Evolutionary conservation across 139 green algal genomes (phyloP).

Genomic region (Klebsormidium nitens): DNA sequence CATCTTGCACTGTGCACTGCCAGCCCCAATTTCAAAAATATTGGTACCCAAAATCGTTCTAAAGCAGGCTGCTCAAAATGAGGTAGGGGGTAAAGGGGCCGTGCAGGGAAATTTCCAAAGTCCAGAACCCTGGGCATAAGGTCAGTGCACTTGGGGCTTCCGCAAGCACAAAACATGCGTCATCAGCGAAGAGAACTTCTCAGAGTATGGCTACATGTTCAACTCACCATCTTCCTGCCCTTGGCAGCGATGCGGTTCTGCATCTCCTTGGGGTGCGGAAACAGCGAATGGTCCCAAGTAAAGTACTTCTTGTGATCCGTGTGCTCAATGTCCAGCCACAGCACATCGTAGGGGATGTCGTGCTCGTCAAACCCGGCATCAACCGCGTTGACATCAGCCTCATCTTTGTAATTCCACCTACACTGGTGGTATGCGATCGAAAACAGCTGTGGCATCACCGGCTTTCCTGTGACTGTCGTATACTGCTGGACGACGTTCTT

Average conservation of each 20-base stretch:
- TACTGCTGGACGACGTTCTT: constrained; percentile 70
- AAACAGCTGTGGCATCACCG: constrained; percentile 91
- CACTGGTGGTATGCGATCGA: constrained; percentile 96
- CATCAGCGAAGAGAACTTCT: no score
- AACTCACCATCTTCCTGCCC: constrained; percentile 67
- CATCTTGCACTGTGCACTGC: no score
- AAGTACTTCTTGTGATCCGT: constrained; percentile 96
- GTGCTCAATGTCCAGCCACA: constrained; percentile 99
- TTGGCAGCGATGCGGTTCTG: constrained; percentile 49
- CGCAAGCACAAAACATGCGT: no score
- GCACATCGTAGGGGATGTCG: constrained; percentile 94
- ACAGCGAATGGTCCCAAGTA: constrained; percentile 84
- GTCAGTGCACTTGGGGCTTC: no score
- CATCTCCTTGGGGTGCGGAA: constrained; percentile 73
- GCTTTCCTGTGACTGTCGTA: constrained; percentile 69
- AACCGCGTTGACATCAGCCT: constrained; percentile 67
- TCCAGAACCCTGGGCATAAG: no score
- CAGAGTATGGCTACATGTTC: no score
- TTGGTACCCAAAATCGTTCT: no score
- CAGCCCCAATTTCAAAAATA: no score
- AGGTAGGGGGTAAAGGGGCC: no score
- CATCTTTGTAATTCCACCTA: constrained; percentile 95
- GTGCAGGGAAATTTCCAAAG: no score
- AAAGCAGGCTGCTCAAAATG: no score
- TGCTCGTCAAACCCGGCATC: constrained; percentile 81